Evolutionary conservation across 192 early-diverging fungal genomes (phyloP), one percentile per base, ranked within the genome.

Genomic region (Backusella tuberculispora): DNA sequence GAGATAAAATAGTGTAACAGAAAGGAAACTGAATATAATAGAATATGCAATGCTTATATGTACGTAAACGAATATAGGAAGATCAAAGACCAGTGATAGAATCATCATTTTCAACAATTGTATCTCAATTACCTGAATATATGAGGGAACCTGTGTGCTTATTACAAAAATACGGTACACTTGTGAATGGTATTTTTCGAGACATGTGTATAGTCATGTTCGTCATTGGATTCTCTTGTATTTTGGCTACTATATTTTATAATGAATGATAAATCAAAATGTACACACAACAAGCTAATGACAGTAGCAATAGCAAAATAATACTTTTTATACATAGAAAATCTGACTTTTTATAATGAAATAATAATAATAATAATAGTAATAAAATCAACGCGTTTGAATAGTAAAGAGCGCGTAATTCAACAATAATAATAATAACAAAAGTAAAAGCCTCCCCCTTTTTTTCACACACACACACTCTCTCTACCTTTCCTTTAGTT

Each of bases 121-220:
- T 42, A 26, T 12, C 43, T 21, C 43, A 69, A 29, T 47, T 69
- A 4, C 68, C 68, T 0, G 45, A 47, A 29, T 26, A 40, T 26
- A 29, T 69, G 42, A 43, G 34, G 14, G 19, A 19, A n/a, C 42
- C 68, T 15, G 68, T 69, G 5, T 69, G 43, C 14, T 17, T 69
- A 44, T 17, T 69, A 47, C 68, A 69, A 6, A 69, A 47, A 46
- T 47, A 69, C 13, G 68, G 68, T 4, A 0, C 45, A 43, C 24
- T 69, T 10, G 14, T 69, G 15, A 69, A 69, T 46, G 68, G 14
- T 3, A 10, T 69, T 46, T 69, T 24, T 69, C 19, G 68, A 69
- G 68, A 69, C 14, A 46, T 69, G 5, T 69, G 42, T 69, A 69
- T 69, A 44, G 44, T 47, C 44, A 69, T 69, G 26, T 69, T 47